Evolutionary conservation across 352 stramenopile species (phyloP).

Genomic region (Globisporangium recalcitrans): DNA sequence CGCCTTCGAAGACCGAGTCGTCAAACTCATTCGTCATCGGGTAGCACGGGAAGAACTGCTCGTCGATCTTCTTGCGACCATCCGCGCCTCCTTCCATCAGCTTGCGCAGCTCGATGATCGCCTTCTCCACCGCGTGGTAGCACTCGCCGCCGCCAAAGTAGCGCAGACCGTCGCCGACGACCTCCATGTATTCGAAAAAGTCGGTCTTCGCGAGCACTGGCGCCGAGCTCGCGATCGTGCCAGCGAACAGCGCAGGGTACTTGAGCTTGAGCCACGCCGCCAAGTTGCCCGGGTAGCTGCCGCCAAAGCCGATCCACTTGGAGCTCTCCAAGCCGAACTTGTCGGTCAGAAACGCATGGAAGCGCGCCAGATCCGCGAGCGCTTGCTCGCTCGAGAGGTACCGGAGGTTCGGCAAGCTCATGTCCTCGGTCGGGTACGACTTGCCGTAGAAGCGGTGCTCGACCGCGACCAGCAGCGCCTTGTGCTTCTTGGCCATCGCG

Average conservation of each 20-base stretch:
- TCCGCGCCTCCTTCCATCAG: slow-evolving; percentile 51
- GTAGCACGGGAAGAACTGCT: slow-evolving; percentile 62
- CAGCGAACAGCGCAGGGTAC: slow-evolving; percentile 89
- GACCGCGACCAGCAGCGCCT: slow-evolving; percentile 81
- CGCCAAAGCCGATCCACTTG: slow-evolving; percentile 94
- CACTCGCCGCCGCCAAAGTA: slow-evolving; percentile 83
- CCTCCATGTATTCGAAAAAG: slow-evolving; percentile 88
- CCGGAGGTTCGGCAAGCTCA: slow-evolving; percentile 73
- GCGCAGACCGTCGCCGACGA: slow-evolving; percentile 67
- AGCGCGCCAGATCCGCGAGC: slow-evolving; percentile 89
- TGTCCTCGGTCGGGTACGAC: slow-evolving; percentile 83
- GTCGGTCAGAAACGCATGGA: slow-evolving; percentile 71
- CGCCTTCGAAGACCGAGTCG: slow-evolving; percentile 73
- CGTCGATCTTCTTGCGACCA: slow-evolving; percentile 34
- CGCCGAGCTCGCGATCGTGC: slow-evolving; percentile 89
- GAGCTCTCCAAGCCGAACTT: slow-evolving; percentile 53
- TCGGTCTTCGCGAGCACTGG: slow-evolving; percentile 82
- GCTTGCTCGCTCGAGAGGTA: slow-evolving; percentile 89
- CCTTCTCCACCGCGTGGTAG: slow-evolving; percentile 65
- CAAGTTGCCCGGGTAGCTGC: slow-evolving; percentile 93
- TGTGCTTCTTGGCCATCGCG: slow-evolving; percentile 67
- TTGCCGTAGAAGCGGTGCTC: slow-evolving; percentile 96
- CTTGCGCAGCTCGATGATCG: slow-evolving; percentile 43
- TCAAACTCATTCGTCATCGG: slow-evolving; percentile 76
- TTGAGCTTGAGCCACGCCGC: slow-evolving; percentile 91